These are phyloP conservation scores for Beauveria brongniartii DNA, from an alignment of 2,329 filamentous ascomycete species.

Conservation along the genomic window DNA sequence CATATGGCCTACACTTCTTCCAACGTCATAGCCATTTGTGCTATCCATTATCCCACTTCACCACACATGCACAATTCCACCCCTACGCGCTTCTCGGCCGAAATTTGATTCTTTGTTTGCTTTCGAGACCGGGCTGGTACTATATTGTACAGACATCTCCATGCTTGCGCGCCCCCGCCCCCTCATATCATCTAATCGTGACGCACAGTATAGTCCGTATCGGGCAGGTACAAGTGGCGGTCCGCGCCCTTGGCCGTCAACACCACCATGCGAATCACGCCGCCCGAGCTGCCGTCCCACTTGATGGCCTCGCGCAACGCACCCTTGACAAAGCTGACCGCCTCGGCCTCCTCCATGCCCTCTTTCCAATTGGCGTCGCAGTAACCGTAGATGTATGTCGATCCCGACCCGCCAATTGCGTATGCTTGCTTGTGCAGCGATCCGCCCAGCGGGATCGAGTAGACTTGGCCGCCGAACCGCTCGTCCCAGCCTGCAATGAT, in stretches of 20 bases:
- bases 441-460: constrained; percentile 91
- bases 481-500: constrained; percentile 99
- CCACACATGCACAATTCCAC: not conserved
- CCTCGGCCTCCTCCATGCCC: constrained; percentile 86
- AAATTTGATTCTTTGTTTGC: not conserved
- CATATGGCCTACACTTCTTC: not conserved
- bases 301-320: constrained; percentile 92
- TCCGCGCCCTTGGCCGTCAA: constrained; percentile 83
- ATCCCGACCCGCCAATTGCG: constrained; percentile 91
- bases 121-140: constrained; percentile 8
- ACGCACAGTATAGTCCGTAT: constrained; percentile 74
- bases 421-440: constrained; percentile 97
- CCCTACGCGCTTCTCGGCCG: not conserved
- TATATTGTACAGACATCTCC: constrained; percentile 21
- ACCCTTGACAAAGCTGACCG: constrained; percentile 86
- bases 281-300: constrained; percentile 97
- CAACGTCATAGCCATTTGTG: too few relatives aligned
- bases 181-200: constrained; percentile 43
- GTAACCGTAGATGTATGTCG: constrained; percentile 99
- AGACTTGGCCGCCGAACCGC: constrained; percentile 91
- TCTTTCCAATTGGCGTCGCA: constrained; percentile 95
- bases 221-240: constrained; percentile 90
- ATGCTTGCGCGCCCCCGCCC: constrained; percentile 10
- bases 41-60: too few relatives aligned
- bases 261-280: constrained; percentile 97